phyloP scores from a whole-genome alignment of 805 yeast genomes.

The Metschnikowia drakensbergensis region DNA sequence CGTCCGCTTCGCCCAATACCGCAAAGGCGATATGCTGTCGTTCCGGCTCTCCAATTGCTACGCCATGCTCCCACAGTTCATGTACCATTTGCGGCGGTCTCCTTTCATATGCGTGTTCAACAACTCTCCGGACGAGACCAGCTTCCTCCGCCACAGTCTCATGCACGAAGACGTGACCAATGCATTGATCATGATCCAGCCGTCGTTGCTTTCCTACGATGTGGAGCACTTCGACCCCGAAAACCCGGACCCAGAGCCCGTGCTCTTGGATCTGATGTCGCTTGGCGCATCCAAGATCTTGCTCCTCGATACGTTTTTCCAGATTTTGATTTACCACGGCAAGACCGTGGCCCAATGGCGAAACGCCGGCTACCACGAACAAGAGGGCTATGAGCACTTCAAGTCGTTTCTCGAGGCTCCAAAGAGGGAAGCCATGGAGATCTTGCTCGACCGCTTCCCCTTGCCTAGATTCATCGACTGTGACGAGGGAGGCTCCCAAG shows the following conservation, averaged over 20 bases:
- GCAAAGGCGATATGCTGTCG: constrained; percentile 43
- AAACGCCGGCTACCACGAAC: constrained; percentile 57
- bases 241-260: constrained; percentile 54
- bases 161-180: constrained; percentile 58
- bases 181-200: constrained; percentile 66
- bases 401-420: constrained; percentile 59
- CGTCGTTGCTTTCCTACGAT: constrained; percentile 58
- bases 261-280: constrained; percentile 59
- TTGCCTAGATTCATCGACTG: constrained; percentile 70
- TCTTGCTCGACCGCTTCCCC: constrained; percentile 64
- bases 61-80: constrained; percentile 60
- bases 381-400: constrained; percentile 56
- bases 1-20: constrained; percentile 45
- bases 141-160: constrained; percentile 59
- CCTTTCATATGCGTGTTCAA: constrained; percentile 63
- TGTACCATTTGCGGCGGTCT: constrained; percentile 64
- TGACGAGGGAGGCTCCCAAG: constrained; percentile 74
- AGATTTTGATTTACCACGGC: constrained; percentile 65
- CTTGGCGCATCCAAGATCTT: constrained; percentile 54
- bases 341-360: constrained; percentile 64
- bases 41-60: constrained; percentile 48
- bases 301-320: constrained; percentile 66
- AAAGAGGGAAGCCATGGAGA: constrained; percentile 60
- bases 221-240: constrained; percentile 38
- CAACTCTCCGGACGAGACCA: constrained; percentile 70